phyloP scores from a whole-genome alignment of 2,329 filamentous ascomycete genomes.

The Emericellopsis cladophorae region DNA sequence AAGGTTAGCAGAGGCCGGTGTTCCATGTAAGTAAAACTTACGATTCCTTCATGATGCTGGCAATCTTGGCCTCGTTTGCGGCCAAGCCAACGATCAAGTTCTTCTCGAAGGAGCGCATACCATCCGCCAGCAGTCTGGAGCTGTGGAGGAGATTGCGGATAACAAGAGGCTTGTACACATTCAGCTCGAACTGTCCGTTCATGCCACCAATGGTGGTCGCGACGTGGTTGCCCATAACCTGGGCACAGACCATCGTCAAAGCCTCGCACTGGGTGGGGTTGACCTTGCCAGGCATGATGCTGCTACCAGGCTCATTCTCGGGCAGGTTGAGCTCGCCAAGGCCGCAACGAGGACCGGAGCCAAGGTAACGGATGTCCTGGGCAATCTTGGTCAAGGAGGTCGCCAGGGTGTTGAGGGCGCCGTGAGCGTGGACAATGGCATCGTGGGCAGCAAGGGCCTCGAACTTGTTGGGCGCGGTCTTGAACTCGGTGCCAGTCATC shows the following conservation, averaged over 20 bases:
- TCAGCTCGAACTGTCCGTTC: slow-evolving; percentile 97
- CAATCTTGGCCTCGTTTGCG: slow-evolving; percentile 89
- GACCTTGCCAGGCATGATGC: slow-evolving; percentile 99
- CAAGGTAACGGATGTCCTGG: slow-evolving; percentile 94
- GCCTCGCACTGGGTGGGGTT: slow-evolving; percentile 98
- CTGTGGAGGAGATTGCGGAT: slow-evolving; percentile 95
- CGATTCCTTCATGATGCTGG: slow-evolving; percentile 86
- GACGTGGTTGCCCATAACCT: slow-evolving; percentile 96
- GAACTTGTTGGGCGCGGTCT: slow-evolving; percentile 98
- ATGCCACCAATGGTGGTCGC: slow-evolving; percentile 89
- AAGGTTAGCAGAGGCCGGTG: neutral
- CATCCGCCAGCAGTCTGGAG: slow-evolving; percentile 74
- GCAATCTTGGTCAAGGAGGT: slow-evolving; percentile 93
- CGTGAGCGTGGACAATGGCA: slow-evolving; percentile 86
- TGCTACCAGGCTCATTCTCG: slow-evolving; percentile 95
- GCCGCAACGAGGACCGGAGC: slow-evolving; percentile 88
- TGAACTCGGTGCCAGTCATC: slow-evolving; percentile 87
- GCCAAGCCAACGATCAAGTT: slow-evolving; percentile 80
- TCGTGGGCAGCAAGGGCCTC: slow-evolving; percentile 94
- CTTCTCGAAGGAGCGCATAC: slow-evolving; percentile 91
- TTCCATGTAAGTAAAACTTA: slow-evolving; percentile 24
- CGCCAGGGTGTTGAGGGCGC: slow-evolving; percentile 86
- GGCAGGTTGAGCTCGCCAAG: slow-evolving; percentile 87
- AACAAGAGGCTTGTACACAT: slow-evolving; percentile 96
- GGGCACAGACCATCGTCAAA: slow-evolving; percentile 92